phyloP scores from a whole-genome alignment of 495 filamentous ascomycete species.

The Amniculicola lignicola region DNA sequence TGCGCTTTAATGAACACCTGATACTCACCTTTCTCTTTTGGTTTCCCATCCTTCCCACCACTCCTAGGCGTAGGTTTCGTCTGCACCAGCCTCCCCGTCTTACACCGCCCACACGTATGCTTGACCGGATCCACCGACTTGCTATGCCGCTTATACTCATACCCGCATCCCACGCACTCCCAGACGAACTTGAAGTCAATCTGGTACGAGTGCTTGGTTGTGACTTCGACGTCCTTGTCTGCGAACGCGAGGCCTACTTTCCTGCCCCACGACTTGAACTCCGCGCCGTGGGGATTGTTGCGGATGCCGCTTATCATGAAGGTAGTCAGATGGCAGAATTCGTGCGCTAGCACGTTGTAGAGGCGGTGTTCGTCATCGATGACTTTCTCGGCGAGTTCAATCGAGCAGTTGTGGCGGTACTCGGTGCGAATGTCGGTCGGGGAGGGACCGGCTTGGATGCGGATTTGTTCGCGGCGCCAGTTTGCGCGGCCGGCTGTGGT shows the following conservation, averaged over 20 bases:
- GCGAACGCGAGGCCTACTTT: constrained; percentile 47
- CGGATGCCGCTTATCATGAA: constrained; percentile 71
- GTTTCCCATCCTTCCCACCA: constrained; percentile 9
- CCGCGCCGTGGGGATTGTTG: constrained; percentile 71
- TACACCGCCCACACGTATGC: constrained; percentile 69
- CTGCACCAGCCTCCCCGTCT: constrained; percentile 65
- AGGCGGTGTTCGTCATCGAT: constrained; percentile 70
- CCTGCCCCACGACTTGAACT: constrained; percentile 72
- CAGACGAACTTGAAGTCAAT: constrained; percentile 91
- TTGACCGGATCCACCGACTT: constrained; percentile 69
- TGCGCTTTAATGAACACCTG: constrained; percentile 65
- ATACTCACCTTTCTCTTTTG: constrained; percentile 49
- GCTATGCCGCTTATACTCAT: constrained; percentile 73
- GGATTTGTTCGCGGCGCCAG: constrained; percentile 63
- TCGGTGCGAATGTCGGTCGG: constrained; percentile 29
- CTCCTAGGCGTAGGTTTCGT: constrained; percentile 69
- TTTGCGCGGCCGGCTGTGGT: constrained; percentile 85
- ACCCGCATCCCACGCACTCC: constrained; percentile 66
- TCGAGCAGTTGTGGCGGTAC: constrained; percentile 64
- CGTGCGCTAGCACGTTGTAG: constrained; percentile 84
- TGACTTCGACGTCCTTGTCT: constrained; percentile 63
- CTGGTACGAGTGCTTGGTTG: constrained; percentile 80
- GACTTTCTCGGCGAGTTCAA: constrained; percentile 86
- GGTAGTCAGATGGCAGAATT: constrained; percentile 90
- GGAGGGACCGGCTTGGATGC: constrained; percentile 37